phyloP scores from a whole-genome alignment of 805 yeast genomes.

The Saccharomyces jurei region DNA sequence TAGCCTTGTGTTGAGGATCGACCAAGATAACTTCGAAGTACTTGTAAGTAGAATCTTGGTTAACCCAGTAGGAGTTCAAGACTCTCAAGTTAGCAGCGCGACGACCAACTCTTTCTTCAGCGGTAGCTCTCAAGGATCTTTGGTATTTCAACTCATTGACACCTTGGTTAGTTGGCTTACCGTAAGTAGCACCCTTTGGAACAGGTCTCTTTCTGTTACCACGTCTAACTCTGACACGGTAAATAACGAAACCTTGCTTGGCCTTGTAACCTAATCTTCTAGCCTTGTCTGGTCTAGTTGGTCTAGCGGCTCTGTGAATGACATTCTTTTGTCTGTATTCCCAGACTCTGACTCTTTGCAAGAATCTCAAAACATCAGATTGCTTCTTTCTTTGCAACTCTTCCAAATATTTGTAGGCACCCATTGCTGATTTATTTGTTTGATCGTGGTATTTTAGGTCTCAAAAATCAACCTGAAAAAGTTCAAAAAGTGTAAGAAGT shows the following conservation, averaged over 20 bases:
- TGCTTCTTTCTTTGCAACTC: slow-evolving; percentile 99
- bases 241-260: slow-evolving; percentile 98
- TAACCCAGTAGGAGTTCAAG: slow-evolving; percentile 98
- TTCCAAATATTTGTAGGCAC: slow-evolving; percentile 99
- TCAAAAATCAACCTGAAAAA: not conserved
- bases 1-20: slow-evolving; percentile 97
- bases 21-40: slow-evolving; percentile 96
- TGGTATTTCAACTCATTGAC: slow-evolving; percentile 98
- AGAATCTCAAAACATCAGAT: slow-evolving; percentile 98
- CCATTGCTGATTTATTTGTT: slow-evolving; percentile 49
- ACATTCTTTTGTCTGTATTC: slow-evolving; percentile 99
- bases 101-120: slow-evolving; percentile 99
- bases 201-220: slow-evolving; percentile 99
- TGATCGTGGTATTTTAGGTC: not conserved
- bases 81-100: slow-evolving; percentile 98
- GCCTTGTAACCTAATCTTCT: slow-evolving; percentile 99
- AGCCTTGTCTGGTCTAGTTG: slow-evolving; percentile 99
- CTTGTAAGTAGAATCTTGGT: slow-evolving; percentile 99
- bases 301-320: slow-evolving; percentile 97
- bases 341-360: slow-evolving; percentile 99
- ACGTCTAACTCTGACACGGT: slow-evolving; percentile 98
- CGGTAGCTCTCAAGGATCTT: slow-evolving; percentile 94
- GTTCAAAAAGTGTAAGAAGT: not conserved
- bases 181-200: slow-evolving; percentile 99
- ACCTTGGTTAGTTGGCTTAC: slow-evolving; percentile 99